Evolutionary conservation across 2,329 filamentous ascomycete species (phyloP), one percentile per base, ranked within the genome.

Genomic region (Botryotinia calthae): DNA sequence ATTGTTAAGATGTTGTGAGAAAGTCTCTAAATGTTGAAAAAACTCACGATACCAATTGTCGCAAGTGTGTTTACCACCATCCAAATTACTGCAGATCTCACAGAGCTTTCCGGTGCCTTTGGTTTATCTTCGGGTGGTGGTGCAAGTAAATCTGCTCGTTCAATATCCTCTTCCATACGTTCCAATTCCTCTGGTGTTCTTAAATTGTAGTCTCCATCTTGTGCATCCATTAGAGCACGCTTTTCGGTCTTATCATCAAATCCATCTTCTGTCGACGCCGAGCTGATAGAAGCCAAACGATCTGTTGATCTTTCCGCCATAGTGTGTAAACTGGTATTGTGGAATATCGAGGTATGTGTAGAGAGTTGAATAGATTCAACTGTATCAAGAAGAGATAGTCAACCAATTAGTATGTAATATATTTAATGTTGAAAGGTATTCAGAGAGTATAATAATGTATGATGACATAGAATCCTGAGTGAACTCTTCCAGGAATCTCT

Each of bases 31-130:
- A 64, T 31, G 67, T 31, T 48, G 34, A 72, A 28, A 31, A 40
- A 28, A 81, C 85, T 78, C 83, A 89, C 88, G 78, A 91, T 90
- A 64, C 87, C 87, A 72, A 90, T 87, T 0, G 89, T 90, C 4
- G 89, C 88, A 75, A 90, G 74, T 25, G 87, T 90, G 78, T 91
- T 91, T 77, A 90, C 83, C 58, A 82, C 77, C 81, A 89, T 90
- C 88, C 89, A 90, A 70, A 85, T 80, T 31, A 86, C 72, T 6
- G 84, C 82, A 56, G 83, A 81, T 42, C 76, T 77, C 65, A 84
- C 82, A 25, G 82, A 81, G n/a, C 78, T 76, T 62, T 79, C 74
- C 34, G 79, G 76, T 34, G 75, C 67, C 7, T 75, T 66, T 14
- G 82, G 74, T 20, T 82, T 81, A 74, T 82, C 78, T 10, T 80